These are phyloP conservation scores for Aegilops bicornis DNA, from an alignment of 176 grass and related monocot species.

Conservation along the genomic window DNA sequence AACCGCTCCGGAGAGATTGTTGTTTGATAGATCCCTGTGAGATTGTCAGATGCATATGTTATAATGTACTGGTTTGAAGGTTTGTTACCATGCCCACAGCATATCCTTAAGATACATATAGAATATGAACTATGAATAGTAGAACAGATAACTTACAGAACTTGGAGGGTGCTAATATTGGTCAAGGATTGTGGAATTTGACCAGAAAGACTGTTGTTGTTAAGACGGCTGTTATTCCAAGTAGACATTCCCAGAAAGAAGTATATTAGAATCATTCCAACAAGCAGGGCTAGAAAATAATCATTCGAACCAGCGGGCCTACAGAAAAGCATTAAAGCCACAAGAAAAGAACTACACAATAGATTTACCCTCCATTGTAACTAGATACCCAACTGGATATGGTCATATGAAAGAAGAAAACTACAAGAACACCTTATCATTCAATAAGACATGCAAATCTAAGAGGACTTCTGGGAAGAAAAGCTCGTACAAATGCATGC, in stretches of 20 bases:
- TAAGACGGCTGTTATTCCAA: constrained; percentile 72
- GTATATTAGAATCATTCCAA: constrained; percentile 35
- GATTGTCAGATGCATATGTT: constrained; percentile 23
- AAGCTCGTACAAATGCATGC: background rate
- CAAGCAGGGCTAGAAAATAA: background rate
- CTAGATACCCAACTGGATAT: background rate
- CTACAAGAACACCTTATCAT: background rate
- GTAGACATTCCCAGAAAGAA: constrained; percentile 34
- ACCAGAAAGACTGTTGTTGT: constrained; percentile 72
- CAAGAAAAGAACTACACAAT: background rate
- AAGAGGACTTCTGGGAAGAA: background rate
- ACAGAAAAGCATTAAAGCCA: background rate
- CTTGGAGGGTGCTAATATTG: constrained; percentile 59
- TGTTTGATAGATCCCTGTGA: constrained; percentile 79
- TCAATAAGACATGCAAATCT: constrained; percentile 16
- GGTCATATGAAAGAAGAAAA: background rate
- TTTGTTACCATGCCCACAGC: constrained; percentile 9
- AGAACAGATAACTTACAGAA: constrained; percentile 70
- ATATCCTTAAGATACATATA: background rate
- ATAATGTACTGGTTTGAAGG: background rate
- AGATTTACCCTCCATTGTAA: background rate
- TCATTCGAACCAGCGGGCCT: background rate
- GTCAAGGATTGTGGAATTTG: constrained; percentile 59
- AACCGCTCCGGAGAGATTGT: constrained; percentile 65
- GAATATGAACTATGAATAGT: background rate